phyloP scores from a whole-genome alignment of 768 basidiomycete species.

The Lanmaoa pseudosensibilis region DNA sequence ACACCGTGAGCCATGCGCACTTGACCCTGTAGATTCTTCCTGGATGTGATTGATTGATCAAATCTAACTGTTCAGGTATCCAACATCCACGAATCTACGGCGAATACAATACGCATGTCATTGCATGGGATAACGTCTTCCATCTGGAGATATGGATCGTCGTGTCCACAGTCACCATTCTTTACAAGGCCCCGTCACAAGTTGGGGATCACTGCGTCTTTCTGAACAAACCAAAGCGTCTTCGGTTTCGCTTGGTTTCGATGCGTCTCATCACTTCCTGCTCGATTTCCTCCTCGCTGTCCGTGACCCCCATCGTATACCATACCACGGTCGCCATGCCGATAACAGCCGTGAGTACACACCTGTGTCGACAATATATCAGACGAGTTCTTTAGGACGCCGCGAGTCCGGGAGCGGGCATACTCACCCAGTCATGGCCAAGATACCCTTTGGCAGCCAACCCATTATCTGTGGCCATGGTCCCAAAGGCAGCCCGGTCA shows the following conservation, averaged over 20 bases:
- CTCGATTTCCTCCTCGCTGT: slow-evolving; percentile 82
- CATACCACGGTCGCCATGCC: slow-evolving; percentile 84
- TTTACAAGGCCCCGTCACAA: neutral
- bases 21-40: too few species aligned
- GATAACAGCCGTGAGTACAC: slow-evolving; percentile 77
- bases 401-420: neutral
- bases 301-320: slow-evolving; percentile 76
- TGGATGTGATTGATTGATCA: too few species aligned
- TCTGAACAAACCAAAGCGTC: slow-evolving; percentile 42
- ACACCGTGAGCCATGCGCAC: too few species aligned
- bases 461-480: slow-evolving; percentile 74
- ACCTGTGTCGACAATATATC: slow-evolving; percentile 44
- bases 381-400: neutral
- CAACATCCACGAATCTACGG: too few species aligned
- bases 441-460: slow-evolving; percentile 72
- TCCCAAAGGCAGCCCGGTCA: slow-evolving; percentile 61
- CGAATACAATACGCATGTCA: too few species aligned
- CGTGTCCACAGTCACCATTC: neutral
- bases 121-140: too few species aligned
- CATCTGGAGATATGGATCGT: neutral
- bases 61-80: too few species aligned
- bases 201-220: slow-evolving; percentile 5
- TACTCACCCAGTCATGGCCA: slow-evolving; percentile 70
- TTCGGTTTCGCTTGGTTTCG: slow-evolving; percentile 54
- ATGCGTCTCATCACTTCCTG: slow-evolving; percentile 58